Evolutionary conservation across 2,329 filamentous ascomycete genomes (phyloP).

Genomic region (Arthrobotrys musiformis): DNA sequence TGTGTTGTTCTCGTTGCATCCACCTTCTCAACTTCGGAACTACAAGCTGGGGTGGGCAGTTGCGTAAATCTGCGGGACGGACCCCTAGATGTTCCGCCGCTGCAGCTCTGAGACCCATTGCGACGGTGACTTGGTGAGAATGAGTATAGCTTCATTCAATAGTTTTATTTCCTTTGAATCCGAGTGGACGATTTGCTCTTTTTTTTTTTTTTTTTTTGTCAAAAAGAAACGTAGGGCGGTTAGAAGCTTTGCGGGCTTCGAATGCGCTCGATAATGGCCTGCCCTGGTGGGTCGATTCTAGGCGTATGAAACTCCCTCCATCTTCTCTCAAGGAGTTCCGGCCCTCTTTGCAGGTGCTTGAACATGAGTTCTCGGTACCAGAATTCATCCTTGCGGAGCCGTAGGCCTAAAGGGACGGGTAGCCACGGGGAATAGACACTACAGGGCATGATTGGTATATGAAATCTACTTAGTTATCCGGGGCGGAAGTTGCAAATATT

Average conservation of each 20-base stretch:
- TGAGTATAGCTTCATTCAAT: not conserved
- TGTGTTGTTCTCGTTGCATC: slow-evolving; percentile 8
- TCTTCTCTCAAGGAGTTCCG: slow-evolving; percentile 9
- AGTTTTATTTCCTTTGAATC: not conserved
- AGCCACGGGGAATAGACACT: slow-evolving; percentile 34
- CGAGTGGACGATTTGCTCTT: no score
- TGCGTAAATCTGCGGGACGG: not conserved
- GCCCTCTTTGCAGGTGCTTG: slow-evolving; percentile 19
- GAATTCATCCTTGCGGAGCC: slow-evolving; percentile 19
- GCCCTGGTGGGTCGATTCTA: slow-evolving; percentile 28
- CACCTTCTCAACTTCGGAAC: slow-evolving; percentile 3
- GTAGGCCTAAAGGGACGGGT: slow-evolving; percentile 24
- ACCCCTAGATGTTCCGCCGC: not conserved
- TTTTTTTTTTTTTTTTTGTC: no score
- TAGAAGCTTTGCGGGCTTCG: not conserved
- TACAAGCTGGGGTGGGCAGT: not conserved
- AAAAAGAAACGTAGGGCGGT: no score
- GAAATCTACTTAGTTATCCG: no score
- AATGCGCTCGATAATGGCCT: slow-evolving; percentile 27
- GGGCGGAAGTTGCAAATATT: not conserved
- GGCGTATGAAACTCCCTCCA: slow-evolving; percentile 37
- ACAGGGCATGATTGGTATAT: slow-evolving; percentile 27
- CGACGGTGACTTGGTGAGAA: slow-evolving; percentile 9
- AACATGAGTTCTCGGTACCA: slow-evolving; percentile 47
- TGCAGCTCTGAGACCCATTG: not conserved